A percentile compares a stretch with the other conserved stretches of the same genome.
phyloP scores from a whole-genome alignment of 805 yeast species.

The Wickerhamia fluorescens region DNA sequence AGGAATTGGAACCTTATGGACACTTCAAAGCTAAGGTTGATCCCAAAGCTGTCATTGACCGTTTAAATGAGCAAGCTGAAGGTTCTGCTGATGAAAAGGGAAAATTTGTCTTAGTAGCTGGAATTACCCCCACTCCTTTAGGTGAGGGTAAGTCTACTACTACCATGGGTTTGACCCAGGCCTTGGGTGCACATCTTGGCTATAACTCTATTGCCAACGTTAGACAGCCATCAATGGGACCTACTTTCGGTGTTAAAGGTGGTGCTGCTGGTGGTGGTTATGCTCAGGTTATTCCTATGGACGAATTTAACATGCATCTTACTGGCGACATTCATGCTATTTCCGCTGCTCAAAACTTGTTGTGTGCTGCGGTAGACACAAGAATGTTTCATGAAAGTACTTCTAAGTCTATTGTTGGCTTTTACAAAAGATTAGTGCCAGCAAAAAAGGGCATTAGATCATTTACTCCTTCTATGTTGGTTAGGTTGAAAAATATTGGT shows the following conservation, averaged over 20 bases:
- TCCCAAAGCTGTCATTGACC: constrained; percentile 27
- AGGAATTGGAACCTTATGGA: constrained; percentile 85
- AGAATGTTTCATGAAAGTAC: constrained; percentile 93
- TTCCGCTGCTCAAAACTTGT: constrained; percentile 83
- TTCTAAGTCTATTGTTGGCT: constrained; percentile 68
- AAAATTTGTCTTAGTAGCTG: constrained; percentile 86
- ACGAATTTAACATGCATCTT: constrained; percentile 94
- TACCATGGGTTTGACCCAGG: constrained; percentile 94
- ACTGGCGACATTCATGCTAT: constrained; percentile 98
- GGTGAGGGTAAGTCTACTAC: constrained; percentile 99
- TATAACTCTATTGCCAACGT: constrained; percentile 87
- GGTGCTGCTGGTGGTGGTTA: constrained; percentile 99
- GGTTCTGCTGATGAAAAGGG: constrained; percentile 62
- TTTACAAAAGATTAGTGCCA: constrained; percentile 83
- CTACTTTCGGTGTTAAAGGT: constrained; percentile 97
- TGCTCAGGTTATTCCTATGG: constrained; percentile 98
- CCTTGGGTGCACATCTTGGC: constrained; percentile 83
- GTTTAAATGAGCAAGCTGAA: constrained; percentile 60
- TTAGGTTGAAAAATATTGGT: constrained; percentile 74
- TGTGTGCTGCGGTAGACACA: constrained; percentile 96
- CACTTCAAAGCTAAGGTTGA: constrained; percentile 84
- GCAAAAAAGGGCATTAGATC: constrained; percentile 71
- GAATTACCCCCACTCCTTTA: constrained; percentile 96
- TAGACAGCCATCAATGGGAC: constrained; percentile 98
- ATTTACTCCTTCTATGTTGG: constrained; percentile 73